These are phyloP conservation scores for Ochetophila trinervis DNA, from an alignment of 306 rosid genomes.

Conservation along the genomic window DNA sequence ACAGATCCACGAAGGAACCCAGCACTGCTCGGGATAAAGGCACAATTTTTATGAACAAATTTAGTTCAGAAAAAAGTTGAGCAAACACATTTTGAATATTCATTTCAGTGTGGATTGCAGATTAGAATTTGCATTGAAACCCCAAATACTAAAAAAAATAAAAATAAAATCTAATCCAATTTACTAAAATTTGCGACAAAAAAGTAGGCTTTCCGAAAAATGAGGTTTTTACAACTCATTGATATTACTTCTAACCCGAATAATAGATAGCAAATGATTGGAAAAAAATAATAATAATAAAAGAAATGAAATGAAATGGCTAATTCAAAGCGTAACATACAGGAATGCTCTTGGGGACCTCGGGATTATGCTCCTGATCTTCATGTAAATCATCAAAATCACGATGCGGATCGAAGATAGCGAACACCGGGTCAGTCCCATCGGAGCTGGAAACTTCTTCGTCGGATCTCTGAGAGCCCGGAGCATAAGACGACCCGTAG, in stretches of 20 bases:
- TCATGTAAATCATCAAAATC: slow-evolving; percentile 34
- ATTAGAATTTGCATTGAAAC: neutral
- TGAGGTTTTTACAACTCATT: too few species aligned
- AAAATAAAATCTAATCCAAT: neutral
- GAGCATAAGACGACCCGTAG: slow-evolving; percentile 45
- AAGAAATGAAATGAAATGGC: neutral
- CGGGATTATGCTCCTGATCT: slow-evolving; percentile 28
- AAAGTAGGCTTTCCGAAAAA: neutral
- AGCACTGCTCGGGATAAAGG: too few species aligned
- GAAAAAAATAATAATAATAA: neutral
- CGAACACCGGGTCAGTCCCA: slow-evolving; percentile 26
- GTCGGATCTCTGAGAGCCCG: slow-evolving; percentile 46
- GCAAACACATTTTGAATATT: neutral
- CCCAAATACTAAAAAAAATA: neutral
- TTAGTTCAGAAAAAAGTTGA: neutral
- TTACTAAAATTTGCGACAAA: neutral
- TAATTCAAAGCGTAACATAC: slow-evolving; percentile 20
- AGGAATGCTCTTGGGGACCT: slow-evolving; percentile 40
- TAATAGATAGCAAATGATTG: neutral
- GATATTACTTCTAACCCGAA: too few species aligned
- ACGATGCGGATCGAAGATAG: slow-evolving; percentile 15
- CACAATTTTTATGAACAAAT: neutral
- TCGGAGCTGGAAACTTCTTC: slow-evolving; percentile 14
- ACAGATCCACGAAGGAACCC: too few species aligned
- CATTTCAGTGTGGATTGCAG: neutral